Percentiles rank a stretch among this genome's conserved stretches.
These are phyloP conservation scores for Mollisia scopiformis DNA, from an alignment of 2,329 filamentous ascomycete species.

Conservation along the genomic window DNA sequence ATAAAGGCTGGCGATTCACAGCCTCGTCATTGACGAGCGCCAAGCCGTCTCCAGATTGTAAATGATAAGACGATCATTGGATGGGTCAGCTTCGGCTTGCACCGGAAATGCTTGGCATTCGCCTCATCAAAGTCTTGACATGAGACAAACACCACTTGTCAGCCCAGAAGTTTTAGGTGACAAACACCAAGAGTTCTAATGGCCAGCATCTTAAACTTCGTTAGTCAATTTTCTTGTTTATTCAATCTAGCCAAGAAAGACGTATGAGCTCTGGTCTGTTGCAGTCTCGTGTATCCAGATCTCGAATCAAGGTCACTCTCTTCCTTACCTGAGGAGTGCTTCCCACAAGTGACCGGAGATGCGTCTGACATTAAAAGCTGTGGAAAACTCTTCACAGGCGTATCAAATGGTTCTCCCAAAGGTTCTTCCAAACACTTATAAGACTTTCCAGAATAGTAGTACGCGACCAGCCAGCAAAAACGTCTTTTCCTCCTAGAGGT, in stretches of 20 bases:
- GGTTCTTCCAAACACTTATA: too few relatives aligned
- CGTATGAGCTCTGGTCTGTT: neutral
- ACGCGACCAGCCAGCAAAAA: too few relatives aligned
- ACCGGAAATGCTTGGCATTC: neutral
- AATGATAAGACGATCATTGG: neutral
- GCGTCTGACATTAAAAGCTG: too few relatives aligned
- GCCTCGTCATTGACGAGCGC: neutral
- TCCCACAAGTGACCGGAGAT: too few relatives aligned
- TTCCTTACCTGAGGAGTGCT: too few relatives aligned
- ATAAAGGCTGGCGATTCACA: neutral
- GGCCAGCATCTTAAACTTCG: neutral
- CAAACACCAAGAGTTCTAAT: neutral
- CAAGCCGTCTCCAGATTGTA: neutral
- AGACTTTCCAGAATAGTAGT: too few relatives aligned
- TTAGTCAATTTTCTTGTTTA: neutral
- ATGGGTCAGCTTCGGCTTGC: neutral
- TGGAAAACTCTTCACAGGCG: too few relatives aligned
- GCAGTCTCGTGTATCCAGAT: too few relatives aligned
- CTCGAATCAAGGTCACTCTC: too few relatives aligned
- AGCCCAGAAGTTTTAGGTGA: neutral
- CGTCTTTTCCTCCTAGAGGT: too few relatives aligned
- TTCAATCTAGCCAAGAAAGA: neutral
- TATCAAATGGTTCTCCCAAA: too few relatives aligned
- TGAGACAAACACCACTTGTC: neutral
- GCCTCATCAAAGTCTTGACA: neutral